phyloP scores from a whole-genome alignment of 1,284 basidiomycete genomes.

The Puccinia hordei region DNA sequence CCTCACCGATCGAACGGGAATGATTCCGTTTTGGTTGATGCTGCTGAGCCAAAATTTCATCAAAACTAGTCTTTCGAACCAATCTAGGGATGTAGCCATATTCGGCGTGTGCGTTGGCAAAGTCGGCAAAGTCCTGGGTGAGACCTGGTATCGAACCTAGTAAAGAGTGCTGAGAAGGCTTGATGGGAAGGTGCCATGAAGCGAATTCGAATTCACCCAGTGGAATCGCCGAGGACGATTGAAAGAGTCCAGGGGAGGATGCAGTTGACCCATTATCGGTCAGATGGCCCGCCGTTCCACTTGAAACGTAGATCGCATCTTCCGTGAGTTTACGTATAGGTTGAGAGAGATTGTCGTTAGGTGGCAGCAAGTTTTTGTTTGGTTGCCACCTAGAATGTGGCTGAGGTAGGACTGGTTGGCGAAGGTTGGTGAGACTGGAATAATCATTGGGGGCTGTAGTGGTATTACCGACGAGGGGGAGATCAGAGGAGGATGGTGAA shows the following conservation, averaged over 20 bases:
- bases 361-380: background rate
- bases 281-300: no score
- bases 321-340: background rate
- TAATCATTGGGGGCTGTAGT: background rate
- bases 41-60: slow-evolving; percentile 48
- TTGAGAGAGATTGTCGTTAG: background rate
- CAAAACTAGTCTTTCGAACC: slow-evolving; percentile 49
- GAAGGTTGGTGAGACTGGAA: background rate
- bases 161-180: slow-evolving; percentile 33
- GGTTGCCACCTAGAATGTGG: background rate
- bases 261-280: no score
- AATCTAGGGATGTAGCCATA: slow-evolving; percentile 46
- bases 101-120: slow-evolving; percentile 44
- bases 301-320: slow-evolving; percentile 31
- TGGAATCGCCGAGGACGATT: slow-evolving; percentile 2
- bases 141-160: slow-evolving; percentile 41
- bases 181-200: slow-evolving; percentile 35
- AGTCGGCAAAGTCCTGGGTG: slow-evolving; percentile 30
- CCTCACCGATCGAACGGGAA: slow-evolving; percentile 39
- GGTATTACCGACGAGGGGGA: no score
- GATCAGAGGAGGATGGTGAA: background rate
- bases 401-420: background rate
- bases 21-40: slow-evolving; percentile 27
- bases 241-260: slow-evolving; percentile 13
- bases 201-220: slow-evolving; percentile 25